Base-by-base conservation (phyloP, 257 asterid species). In the Petrea volubilis region DNA sequence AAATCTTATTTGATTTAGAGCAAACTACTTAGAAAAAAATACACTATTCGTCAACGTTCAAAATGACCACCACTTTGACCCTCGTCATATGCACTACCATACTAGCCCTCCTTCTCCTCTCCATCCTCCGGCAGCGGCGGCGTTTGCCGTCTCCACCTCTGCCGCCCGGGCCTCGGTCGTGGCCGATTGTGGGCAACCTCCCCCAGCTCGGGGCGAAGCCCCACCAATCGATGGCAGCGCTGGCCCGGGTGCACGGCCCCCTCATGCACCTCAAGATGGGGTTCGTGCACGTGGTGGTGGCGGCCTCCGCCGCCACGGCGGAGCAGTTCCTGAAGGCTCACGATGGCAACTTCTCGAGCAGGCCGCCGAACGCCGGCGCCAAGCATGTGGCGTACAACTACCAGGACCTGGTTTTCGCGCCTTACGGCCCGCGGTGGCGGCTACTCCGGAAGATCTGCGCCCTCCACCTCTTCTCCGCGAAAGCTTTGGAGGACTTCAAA, bases 341-440 rank as follows among this genome's bases (percentile, higher is more conserved):
- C 67, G 97, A 94, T 34, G 80, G 88, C 1, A 94, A 94, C 33
- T 94, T 94, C 74, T 78, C 86, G 8, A 88, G 79, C 88, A 88
- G 99, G 56, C 97, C 99, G 23, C 97, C 96, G 0, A 89, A 84
- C 71, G 72, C 97, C 14, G 99, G 97, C 1, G 97, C 95, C 5
- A 80, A 88, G 33, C 77, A 94, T 69, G 79, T 94, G 5, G 97
- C 99, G 10, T 94, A 94, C 36, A 88, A 94, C 52, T 91, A 89
- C 50, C 96, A 89, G 52, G 99, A 94, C 59, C 25, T 91, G 76
- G 97, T 94, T 0, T 94, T 94, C 57, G 97, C 97, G 1, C 97
- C 97, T 0, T 94, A 94, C 57, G 99, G 99, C 3, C 96, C 97
- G 0, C 84, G 99, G 73, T 94, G 99, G 99, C 77, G 99, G 10